Conservation (phyloP, 2,329 filamentous ascomycete species). For the Taxawa tesnikishii region DNA sequence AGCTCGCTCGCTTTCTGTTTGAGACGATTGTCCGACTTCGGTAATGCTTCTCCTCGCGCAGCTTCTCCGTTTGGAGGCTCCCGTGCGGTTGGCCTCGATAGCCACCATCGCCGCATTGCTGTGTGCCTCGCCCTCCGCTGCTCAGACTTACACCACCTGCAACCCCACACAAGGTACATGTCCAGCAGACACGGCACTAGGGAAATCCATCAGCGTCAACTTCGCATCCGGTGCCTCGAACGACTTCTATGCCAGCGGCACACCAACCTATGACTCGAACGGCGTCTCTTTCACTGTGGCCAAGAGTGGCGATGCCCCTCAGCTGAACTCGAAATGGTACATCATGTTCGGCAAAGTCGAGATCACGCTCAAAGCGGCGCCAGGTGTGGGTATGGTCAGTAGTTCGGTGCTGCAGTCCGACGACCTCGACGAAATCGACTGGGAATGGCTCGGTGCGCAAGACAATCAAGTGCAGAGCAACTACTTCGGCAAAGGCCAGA, state of each 20-base stretch:
- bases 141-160: conserved; percentile 45
- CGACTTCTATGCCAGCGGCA: conserved; percentile 61
- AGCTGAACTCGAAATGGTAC: conserved; percentile 84
- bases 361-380: conserved; percentile 71
- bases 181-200: conserved; percentile 65
- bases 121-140: conserved; percentile 25
- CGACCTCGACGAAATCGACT: conserved; percentile 88
- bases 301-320: conserved; percentile 68
- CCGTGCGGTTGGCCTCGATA: conserved; percentile 23
- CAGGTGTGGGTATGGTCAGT: conserved; percentile 85
- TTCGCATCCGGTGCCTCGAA: conserved; percentile 68
- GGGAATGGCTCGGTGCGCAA: conserved; percentile 85
- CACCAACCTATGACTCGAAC: conserved; percentile 59
- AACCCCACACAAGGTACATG: conserved; percentile 50
- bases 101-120: conserved; percentile 23
- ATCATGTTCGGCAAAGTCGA: conserved; percentile 98
- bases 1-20: too few species aligned
- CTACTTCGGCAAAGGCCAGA: conserved; percentile 90
- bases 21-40: too few species aligned
- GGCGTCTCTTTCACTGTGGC: conserved; percentile 74
- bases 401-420: conserved; percentile 87
- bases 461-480: conserved; percentile 78
- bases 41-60: conserved; percentile 4
- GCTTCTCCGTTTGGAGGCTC: conserved; percentile 1
- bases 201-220: conserved; percentile 71